Evolutionary conservation across 1,139 yeast species (phyloP).

Genomic region (Magnusiomyces paraingens): DNA sequence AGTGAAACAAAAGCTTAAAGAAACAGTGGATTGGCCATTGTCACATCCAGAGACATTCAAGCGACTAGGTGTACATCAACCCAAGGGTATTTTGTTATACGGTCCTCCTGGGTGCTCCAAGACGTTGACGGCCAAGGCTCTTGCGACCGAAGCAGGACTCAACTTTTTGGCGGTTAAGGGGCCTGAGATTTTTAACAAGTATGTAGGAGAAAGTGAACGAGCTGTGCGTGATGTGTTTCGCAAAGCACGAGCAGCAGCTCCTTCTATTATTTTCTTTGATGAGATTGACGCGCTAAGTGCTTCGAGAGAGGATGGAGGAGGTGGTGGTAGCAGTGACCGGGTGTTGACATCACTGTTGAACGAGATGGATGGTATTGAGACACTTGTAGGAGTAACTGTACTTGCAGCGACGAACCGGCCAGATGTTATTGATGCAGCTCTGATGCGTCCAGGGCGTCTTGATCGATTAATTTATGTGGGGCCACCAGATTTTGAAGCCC

Average conservation of each 20-base stretch:
- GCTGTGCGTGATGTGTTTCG: slow-evolving; percentile 84
- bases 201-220: slow-evolving; percentile 90
- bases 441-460: slow-evolving; percentile 87
- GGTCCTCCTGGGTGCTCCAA: slow-evolving; percentile 99
- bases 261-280: slow-evolving; percentile 87
- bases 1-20: slow-evolving; percentile 70
- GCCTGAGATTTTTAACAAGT: slow-evolving; percentile 89
- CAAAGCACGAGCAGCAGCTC: slow-evolving; percentile 89
- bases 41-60: slow-evolving; percentile 74
- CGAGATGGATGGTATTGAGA: slow-evolving; percentile 96
- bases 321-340: slow-evolving; percentile 79
- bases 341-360: slow-evolving; percentile 84
- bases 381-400: slow-evolving; percentile 82
- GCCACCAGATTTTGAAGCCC: slow-evolving; percentile 80
- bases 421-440: slow-evolving; percentile 83
- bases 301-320: slow-evolving; percentile 57
- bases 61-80: slow-evolving; percentile 76
- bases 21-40: slow-evolving; percentile 87
- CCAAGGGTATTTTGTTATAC: slow-evolving; percentile 81
- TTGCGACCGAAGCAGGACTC: slow-evolving; percentile 91
- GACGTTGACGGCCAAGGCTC: slow-evolving; percentile 87
- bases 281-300: slow-evolving; percentile 90
- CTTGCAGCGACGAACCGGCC: slow-evolving; percentile 97
- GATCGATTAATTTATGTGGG: slow-evolving; percentile 88
- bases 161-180: slow-evolving; percentile 93